These are phyloP conservation scores for Metschnikowia henanensis DNA, from an alignment of 805 yeast genomes.

Conservation along the genomic window DNA sequence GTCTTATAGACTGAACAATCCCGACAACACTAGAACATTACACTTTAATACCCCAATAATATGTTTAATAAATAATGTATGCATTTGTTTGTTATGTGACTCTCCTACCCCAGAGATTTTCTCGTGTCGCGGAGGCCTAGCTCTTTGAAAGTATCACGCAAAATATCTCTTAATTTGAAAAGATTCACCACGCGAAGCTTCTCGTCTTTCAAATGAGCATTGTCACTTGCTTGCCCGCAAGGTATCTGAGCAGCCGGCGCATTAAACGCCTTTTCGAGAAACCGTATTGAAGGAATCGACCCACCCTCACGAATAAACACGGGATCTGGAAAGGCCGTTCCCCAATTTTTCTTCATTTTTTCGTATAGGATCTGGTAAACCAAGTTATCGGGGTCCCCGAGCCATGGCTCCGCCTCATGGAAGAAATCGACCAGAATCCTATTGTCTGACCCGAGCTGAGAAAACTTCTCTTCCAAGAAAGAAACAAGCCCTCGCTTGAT, in stretches of 20 bases:
- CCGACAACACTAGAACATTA: background rate
- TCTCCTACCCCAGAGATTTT: background rate
- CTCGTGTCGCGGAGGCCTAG: conserved; percentile 21
- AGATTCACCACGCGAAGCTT: conserved; percentile 76
- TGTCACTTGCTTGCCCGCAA: conserved; percentile 93
- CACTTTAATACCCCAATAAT: background rate
- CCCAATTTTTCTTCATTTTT: conserved; percentile 74
- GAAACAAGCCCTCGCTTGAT: conserved; percentile 52
- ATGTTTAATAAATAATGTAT: background rate
- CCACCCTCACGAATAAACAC: conserved; percentile 94
- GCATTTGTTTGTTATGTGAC: background rate
- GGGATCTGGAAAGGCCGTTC: conserved; percentile 55
- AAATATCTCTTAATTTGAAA: conserved; percentile 67
- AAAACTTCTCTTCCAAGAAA: conserved; percentile 49
- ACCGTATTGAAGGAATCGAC: conserved; percentile 87
- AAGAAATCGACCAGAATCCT: conserved; percentile 57
- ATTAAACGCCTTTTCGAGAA: conserved; percentile 73
- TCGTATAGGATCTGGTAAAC: conserved; percentile 68
- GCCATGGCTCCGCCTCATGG: conserved; percentile 95
- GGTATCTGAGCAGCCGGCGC: conserved; percentile 97
- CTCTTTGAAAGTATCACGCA: conserved; percentile 51
- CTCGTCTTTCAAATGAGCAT: conserved; percentile 91
- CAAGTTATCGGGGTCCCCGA: conserved; percentile 78
- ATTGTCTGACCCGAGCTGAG: conserved; percentile 56
- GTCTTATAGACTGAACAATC: background rate